Percentiles rank a stretch among this genome's conserved stretches.
Conservation (phyloP, 2,329 filamentous ascomycete genomes). For the Helminthosporium solani region DNA sequence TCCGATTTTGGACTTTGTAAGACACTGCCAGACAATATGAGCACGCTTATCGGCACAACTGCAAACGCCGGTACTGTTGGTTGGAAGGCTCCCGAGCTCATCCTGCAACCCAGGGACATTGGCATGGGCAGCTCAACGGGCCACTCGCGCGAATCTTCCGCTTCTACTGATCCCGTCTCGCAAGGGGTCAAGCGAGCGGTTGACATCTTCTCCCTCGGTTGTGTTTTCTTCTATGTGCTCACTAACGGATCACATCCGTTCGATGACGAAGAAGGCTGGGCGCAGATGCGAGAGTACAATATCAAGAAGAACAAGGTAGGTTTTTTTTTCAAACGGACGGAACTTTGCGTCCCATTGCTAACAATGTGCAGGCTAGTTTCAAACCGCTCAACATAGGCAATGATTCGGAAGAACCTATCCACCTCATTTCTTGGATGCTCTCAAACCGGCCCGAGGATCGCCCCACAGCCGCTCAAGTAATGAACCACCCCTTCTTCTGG, state of each 20-base stretch:
- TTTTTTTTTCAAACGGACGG: not conserved
- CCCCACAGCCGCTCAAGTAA: conserved; percentile 74
- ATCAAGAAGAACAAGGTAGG: conserved; percentile 77
- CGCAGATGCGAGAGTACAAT: conserved; percentile 81
- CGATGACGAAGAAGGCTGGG: conserved; percentile 90
- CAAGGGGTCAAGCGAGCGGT: conserved; percentile 92
- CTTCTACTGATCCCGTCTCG: conserved; percentile 45
- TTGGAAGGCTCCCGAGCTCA: conserved; percentile 92
- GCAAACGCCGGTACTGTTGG: conserved; percentile 92
- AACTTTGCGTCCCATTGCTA: not conserved
- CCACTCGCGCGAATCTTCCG: conserved; percentile 45
- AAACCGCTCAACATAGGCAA: conserved; percentile 75
- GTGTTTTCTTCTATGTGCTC: conserved; percentile 99
- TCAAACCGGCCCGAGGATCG: conserved; percentile 63
- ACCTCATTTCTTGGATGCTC: conserved; percentile 82
- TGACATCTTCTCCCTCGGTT: conserved; percentile 93
- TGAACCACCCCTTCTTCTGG: conserved; percentile 98
- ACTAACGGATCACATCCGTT: conserved; percentile 91
- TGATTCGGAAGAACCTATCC: conserved; percentile 81
- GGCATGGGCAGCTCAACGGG: conserved; percentile 45
- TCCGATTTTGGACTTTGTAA: conserved; percentile 98
- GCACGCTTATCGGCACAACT: conserved; percentile 91
- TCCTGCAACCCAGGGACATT: conserved; percentile 59
- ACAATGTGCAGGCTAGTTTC: conserved; percentile 58
- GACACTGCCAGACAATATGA: conserved; percentile 91